Evolutionary conservation across 352 stramenopile genomes (phyloP).

Genomic region (Phytophthora ramorum): DNA sequence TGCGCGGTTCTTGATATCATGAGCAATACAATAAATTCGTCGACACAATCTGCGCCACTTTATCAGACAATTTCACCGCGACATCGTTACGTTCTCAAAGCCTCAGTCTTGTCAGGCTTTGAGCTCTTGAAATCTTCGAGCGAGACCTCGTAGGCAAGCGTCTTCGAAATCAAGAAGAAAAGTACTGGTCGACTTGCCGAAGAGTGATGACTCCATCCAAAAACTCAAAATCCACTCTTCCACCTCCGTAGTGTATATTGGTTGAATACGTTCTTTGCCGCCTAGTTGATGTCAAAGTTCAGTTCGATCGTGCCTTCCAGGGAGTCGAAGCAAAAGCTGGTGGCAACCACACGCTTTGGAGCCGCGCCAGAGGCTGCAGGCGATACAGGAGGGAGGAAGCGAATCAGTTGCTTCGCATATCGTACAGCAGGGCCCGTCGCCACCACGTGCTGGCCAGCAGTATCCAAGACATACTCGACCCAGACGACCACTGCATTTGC

Average conservation of each 20-base stretch:
- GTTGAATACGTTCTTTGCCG: not conserved
- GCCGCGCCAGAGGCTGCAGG: not conserved
- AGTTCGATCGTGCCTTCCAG: constrained; percentile 68
- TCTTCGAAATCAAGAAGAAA: too few relatives aligned
- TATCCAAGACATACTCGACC: constrained; percentile 73
- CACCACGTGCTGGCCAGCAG: constrained; percentile 47
- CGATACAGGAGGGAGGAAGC: constrained; percentile 53
- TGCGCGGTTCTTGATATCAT: too few relatives aligned
- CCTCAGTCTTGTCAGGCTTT: too few relatives aligned
- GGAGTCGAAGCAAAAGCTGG: constrained; percentile 59
- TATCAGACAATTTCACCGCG: too few relatives aligned
- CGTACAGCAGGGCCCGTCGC: constrained; percentile 60
- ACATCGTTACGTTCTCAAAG: too few relatives aligned
- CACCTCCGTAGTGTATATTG: not conserved
- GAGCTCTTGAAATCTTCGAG: too few relatives aligned
- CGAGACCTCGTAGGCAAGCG: too few relatives aligned
- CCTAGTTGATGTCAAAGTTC: constrained; percentile 46
- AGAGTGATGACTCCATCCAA: too few relatives aligned
- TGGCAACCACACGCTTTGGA: constrained; percentile 29
- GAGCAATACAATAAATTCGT: too few relatives aligned
- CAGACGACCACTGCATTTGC: constrained; percentile 79
- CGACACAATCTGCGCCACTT: too few relatives aligned
- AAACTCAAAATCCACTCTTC: not conserved
- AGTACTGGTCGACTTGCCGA: too few relatives aligned
- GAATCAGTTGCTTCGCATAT: constrained; percentile 81